Evolutionary conservation across 2,329 filamentous ascomycete genomes (phyloP), one percentile per base, ranked within the genome.

Genomic region (Pseudocercospora cruenta): DNA sequence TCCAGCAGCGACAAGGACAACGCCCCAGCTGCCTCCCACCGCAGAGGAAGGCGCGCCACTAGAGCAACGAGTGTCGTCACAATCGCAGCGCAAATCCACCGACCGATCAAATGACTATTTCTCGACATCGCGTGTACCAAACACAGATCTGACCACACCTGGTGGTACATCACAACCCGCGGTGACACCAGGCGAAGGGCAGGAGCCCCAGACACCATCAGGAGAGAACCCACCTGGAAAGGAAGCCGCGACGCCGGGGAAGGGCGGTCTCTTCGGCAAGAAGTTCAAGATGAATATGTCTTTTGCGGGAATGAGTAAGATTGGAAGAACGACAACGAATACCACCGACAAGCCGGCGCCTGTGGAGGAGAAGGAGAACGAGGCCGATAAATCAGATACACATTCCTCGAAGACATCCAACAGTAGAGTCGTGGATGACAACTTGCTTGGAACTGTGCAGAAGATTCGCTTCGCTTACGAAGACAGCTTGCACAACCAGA

Each of bases 241-340:
- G 69, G 75, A 77, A 22, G 68, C 43, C n/a, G 47, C 47, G 9
- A 76, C 75, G 3, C 71, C 75, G 2, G 74, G 73, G 31, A 77
- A 76, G 57, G 86, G 86, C 67, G 80, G 80, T 59, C 82, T 92
- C 5, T 96, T 96, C 76, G 88, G 91, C 51, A 95, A 94, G 81
- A 92, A 92, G 73, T 94, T 96, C 78, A 88, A 91, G 57, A 90
- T 92, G 87, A 86, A 84, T 67, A 76, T 74, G 71, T 88, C 90
- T 0, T 93, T 94, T 74, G 72, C 72, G 39, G 89, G 90, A 71
- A 90, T 90, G 74, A 97, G 96, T 82, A 97, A 96, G 79, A 84
- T 94, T 14, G 88, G 88, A 12, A 87, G 92, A 16, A 90, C 89
- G 2, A 82, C 85, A 3, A 89, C 89, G 3, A 86, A 86, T 5